A percentile compares a stretch with the other conserved stretches of the same genome.
These are phyloP conservation scores for Globisporangium acanthophoron DNA, from an alignment of 352 stramenopile genomes.

Conservation along the genomic window DNA sequence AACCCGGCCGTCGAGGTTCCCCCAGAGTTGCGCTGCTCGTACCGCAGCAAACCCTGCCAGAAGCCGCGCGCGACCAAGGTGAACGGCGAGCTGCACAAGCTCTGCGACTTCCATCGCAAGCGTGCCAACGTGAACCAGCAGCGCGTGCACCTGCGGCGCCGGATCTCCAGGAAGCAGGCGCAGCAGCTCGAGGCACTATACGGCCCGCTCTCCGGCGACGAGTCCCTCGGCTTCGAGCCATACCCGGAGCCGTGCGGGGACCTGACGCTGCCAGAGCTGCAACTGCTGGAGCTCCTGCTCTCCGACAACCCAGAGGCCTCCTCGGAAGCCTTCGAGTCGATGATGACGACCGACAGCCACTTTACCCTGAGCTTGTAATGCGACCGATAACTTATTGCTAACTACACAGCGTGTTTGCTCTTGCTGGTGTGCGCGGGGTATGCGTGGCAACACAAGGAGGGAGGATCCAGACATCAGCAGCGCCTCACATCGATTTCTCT, in stretches of 20 bases:
- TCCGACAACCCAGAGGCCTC: slow-evolving; percentile 6
- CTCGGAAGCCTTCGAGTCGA: slow-evolving; percentile 1
- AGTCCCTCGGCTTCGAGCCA: slow-evolving; percentile 5
- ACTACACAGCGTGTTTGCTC: background rate
- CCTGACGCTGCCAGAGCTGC: slow-evolving; percentile 12
- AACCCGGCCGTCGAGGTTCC: background rate
- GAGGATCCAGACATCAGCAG: background rate
- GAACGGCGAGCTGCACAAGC: slow-evolving; percentile 38
- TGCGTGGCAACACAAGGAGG: background rate
- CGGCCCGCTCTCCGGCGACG: slow-evolving; percentile 5
- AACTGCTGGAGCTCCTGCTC: slow-evolving; percentile 10
- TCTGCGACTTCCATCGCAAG: slow-evolving; percentile 34
- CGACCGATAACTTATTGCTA: slow-evolving; percentile 10
- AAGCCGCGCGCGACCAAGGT: slow-evolving; percentile 34
- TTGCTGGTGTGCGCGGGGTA: background rate
- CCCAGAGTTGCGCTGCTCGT: slow-evolving; percentile 18
- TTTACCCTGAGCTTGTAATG: background rate
- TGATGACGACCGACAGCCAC: background rate
- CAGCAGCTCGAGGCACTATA: slow-evolving; percentile 10
- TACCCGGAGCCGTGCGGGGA: slow-evolving; percentile 9
- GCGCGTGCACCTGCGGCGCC: slow-evolving; percentile 27
- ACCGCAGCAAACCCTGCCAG: slow-evolving; percentile 30
- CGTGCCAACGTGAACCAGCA: slow-evolving; percentile 43
- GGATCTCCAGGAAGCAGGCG: slow-evolving; percentile 12
- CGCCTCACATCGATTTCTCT: background rate